Base-by-base conservation (phyloP, 495 filamentous ascomycete species). In the Hyaloscypha finlandica region DNA sequence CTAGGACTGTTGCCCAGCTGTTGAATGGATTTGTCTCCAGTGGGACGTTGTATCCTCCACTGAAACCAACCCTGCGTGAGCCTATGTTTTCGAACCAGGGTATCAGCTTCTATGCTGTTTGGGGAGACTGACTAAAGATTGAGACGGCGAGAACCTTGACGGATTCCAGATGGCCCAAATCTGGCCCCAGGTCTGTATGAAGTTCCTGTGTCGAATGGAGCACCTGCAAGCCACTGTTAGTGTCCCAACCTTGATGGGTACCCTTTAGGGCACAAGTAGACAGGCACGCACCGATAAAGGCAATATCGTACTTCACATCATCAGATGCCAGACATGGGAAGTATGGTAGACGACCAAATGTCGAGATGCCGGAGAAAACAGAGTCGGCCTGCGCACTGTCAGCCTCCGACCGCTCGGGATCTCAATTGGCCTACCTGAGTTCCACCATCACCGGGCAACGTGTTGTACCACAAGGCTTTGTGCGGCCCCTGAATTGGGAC, bases 181-280 rank as follows among this genome's bases (percentile, higher is more conserved):
- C 92, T 85, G 39, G 92, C 92, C 59, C 92, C 92, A 6, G 92
- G 92, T 67, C 92, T 78, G 76, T 92, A 92, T 1, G 89, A 91
- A 54, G 90, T 92, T 33, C 89, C 89, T 8, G 83, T 85, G 61
- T 85, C 83, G 64, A 84, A 84, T 8, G 83, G 83, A 9, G 83
- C 83, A 31, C 72, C 71, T 73, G 30, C 42, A 61, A 51, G 19
- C 57, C 37, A 59, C 37, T 63, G 11, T 69, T 65, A 70, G 68
- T 37, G 33, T 54, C 3, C 30, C 29, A 11, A 73, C 62, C 64
- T 70, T 71, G 62, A 61, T 64, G 55, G 60, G 32, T 57, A 42
- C 22, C 14, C 33, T 52, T 11, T 48, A 25, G 52, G 56, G 8
- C 58, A 68, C 55, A 55, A 31, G 16, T 33, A 54, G 30, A 29